Conservation (phyloP, 495 filamentous ascomycete species). For the Xylaria venustula region DNA sequence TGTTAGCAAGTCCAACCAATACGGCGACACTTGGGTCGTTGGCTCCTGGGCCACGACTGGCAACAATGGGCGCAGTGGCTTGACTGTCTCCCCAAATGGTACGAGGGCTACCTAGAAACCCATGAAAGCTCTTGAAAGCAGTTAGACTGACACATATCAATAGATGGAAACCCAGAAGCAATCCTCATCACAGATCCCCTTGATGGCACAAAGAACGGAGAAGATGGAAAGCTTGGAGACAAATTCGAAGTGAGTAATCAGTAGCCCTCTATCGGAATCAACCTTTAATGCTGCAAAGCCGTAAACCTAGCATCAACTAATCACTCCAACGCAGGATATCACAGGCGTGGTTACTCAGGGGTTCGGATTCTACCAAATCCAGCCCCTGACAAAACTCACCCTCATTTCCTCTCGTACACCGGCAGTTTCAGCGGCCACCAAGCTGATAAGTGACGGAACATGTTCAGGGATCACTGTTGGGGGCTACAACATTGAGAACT, state of each 20-base stretch:
- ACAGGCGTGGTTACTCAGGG: slow-evolving; percentile 56
- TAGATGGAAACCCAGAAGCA: slow-evolving; percentile 61
- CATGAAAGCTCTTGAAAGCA: background rate
- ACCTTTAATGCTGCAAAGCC: no score
- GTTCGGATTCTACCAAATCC: slow-evolving; percentile 60
- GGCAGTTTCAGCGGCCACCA: slow-evolving; percentile 37
- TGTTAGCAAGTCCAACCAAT: slow-evolving; percentile 52
- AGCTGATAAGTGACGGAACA: slow-evolving; percentile 38
- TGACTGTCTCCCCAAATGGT: slow-evolving; percentile 51
- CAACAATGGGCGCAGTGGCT: slow-evolving; percentile 50
- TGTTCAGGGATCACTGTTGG: slow-evolving; percentile 55
- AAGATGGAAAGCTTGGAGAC: slow-evolving; percentile 55
- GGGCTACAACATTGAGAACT: slow-evolving; percentile 63
- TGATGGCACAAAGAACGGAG: slow-evolving; percentile 56
- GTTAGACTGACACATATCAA: background rate
- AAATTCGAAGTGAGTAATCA: slow-evolving; percentile 36
- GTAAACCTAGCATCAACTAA: background rate
- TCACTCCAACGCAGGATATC: slow-evolving; percentile 29
- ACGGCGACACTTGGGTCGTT: slow-evolving; percentile 61
- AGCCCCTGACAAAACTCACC: slow-evolving; percentile 52
- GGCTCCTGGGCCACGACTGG: slow-evolving; percentile 56
- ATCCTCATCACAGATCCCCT: slow-evolving; percentile 59
- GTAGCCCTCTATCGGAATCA: background rate
- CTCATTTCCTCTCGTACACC: slow-evolving; percentile 35
- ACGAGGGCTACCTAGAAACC: background rate